phyloP scores from a whole-genome alignment of 169 alveolate genomes.

The Babesia sp. region DNA sequence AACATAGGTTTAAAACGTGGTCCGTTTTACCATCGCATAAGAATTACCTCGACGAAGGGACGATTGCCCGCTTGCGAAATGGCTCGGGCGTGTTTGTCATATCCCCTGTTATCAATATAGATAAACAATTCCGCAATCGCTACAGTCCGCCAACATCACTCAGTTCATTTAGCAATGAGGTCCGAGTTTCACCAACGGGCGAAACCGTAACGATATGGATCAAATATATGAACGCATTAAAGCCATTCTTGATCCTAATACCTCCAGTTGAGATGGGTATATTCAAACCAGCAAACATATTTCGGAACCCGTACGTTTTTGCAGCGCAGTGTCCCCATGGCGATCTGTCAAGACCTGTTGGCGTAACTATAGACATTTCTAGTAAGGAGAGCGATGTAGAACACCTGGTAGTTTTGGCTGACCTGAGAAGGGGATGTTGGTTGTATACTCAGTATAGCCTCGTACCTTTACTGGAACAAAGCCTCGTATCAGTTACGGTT shows the following conservation, averaged over 20 bases:
- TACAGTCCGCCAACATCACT: neutral
- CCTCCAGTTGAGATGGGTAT: neutral
- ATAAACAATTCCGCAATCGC: neutral
- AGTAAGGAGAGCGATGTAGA: neutral
- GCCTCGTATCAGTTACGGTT: neutral
- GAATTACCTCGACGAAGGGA: too few relatives aligned
- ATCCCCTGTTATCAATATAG: neutral
- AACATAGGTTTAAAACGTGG: too few relatives aligned
- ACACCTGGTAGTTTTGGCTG: neutral
- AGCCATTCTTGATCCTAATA: neutral
- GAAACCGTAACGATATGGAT: neutral
- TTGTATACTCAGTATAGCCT: constrained; percentile 1
- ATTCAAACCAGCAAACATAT: neutral
- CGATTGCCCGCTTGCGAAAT: too few relatives aligned
- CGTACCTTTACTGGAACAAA: neutral
- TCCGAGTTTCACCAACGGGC: neutral
- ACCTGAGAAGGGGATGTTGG: constrained; percentile 13
- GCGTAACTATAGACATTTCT: neutral
- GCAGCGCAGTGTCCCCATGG: too few relatives aligned
- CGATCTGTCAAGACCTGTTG: neutral
- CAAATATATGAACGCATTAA: neutral
- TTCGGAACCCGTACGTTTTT: too few relatives aligned
- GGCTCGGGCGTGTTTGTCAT: too few relatives aligned
- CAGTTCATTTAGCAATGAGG: neutral
- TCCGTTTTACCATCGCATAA: too few relatives aligned